Base-by-base conservation (phyloP, 1,139 yeast genomes). In the Candida tropicalis region DNA sequence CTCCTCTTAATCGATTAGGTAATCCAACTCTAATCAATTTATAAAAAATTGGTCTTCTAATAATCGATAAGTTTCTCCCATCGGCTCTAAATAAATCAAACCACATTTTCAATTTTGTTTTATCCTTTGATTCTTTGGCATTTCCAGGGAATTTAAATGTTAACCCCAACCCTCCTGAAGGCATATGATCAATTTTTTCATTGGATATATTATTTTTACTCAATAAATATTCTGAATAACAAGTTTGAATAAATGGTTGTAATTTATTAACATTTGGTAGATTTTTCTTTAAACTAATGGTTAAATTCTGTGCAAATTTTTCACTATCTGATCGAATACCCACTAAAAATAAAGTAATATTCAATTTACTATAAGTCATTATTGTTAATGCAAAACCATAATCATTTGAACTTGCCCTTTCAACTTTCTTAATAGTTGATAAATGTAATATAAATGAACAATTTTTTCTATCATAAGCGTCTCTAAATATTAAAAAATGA, bases 1-100 rank as follows among this genome's bases (percentile, higher is more conserved):
- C 99, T 26, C 99, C 99, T 53, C 99, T 75, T 43, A 93, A 70
- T 46, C 95, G 73, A 59, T 93, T 93, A 7, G 99, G 98, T 31
- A 95, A 73, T 0, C 99, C 99, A 13, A 90, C 95, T 43, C 97
- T 75, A 15, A 93, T 77, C 42, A 91, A 76, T 56, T 87, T 87
- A 62, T 83, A 87, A 59, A 89, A 93, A 61, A 83, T 81, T 24
- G 84, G 89, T 44, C 87, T 88, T 40, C 82, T 78, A 1, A 88
- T 74, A 20, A 91, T 56, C 1, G 95, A 83, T 41, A 95, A 67
- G 57, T 91, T 91, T 41, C 96, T 73, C 12, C 99, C 99, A 56
- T 90, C 86, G 16, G 80, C 79, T 45, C 84, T 73, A 60, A 90
- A 87, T 53, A 87, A 83, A 57, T 91, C 98, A 57, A 87, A 88